Evolutionary conservation across 2,329 filamentous ascomycete genomes (phyloP), one percentile per base, ranked within the genome.

Genomic region (Calonectria fujianensis): DNA sequence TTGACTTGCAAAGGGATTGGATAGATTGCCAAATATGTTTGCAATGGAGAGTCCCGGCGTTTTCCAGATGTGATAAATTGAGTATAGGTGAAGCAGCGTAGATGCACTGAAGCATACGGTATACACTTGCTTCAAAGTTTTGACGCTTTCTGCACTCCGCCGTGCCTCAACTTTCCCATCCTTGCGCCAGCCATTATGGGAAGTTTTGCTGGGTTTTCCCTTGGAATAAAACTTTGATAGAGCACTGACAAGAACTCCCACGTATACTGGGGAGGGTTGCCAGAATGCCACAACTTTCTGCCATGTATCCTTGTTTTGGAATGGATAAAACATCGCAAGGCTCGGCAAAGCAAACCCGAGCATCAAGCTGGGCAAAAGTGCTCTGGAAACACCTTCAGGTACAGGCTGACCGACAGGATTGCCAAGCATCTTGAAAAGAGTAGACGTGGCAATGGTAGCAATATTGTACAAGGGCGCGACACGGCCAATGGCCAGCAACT

Each of bases 241-340:
- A 16, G 35, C 37, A 29, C 7, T 63, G 7, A 39, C 39, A 35
- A 63, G 11, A 63, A 63, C 11, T 8, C 57, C 57, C 3, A 39
- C 37, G n/a, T 39, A 63, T 18, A 63, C 57, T 6, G 57, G 57
- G 27, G 57, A 63, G 11, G 57, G 57, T 16, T 63, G 57, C 57
- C 57, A 63, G 2, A 41, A 29, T 7, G 57, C 57, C 7, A 63
- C 57, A 20, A 24, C 27, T 24, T n/a, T 63, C 14, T 63, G 57
- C 57, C 57, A 63, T 6, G 24, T 63, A 18, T 63, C 35, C 2
- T 37, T 41, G 27, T 63, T 41, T 27, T 41, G 27, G n/a, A 63
- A 39, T 14, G 57, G 57, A 27, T 63, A 41, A 16, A 63, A n/a
- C 37, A 63, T 41, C 8, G 37, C 35, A 27, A 63, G 18, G 16